These are phyloP conservation scores for Podaxis carcinomalis DNA, from an alignment of 768 basidiomycete genomes.

Conservation along the genomic window DNA sequence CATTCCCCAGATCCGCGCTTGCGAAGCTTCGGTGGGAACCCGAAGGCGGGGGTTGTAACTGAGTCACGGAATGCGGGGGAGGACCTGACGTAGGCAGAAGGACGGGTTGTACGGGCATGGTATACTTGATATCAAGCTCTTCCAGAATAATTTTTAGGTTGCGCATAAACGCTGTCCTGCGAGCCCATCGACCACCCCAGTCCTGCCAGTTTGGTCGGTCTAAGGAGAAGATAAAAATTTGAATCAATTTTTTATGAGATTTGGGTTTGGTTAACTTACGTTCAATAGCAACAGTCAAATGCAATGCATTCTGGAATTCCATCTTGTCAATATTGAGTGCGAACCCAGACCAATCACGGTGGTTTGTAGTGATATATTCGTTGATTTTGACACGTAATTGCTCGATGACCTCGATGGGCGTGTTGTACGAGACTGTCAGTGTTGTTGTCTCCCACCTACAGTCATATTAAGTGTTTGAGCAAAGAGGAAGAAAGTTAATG, in stretches of 20 bases:
- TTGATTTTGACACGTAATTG: slow-evolving; percentile 56
- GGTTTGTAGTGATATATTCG: slow-evolving; percentile 57
- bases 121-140: slow-evolving; percentile 70
- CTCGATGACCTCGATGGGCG: slow-evolving; percentile 67
- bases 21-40: neutral
- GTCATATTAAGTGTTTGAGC: neutral
- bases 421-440: slow-evolving; percentile 62
- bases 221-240: slow-evolving; percentile 18
- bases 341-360: slow-evolving; percentile 67
- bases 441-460: slow-evolving; percentile 65
- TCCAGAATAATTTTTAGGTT: slow-evolving; percentile 66
- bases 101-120: slow-evolving; percentile 70
- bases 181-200: slow-evolving; percentile 77
- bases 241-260: neutral
- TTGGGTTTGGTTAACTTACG: slow-evolving; percentile 38
- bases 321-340: slow-evolving; percentile 73
- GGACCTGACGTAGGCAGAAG: slow-evolving; percentile 37
- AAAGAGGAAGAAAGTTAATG: slow-evolving; percentile 7
- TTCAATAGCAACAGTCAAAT: slow-evolving; percentile 65
- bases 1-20: slow-evolving; percentile 18
- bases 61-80: slow-evolving; percentile 9
- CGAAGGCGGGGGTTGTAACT: slow-evolving; percentile 15
- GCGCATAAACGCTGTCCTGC: slow-evolving; percentile 74
- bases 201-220: slow-evolving; percentile 85
- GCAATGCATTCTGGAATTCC: slow-evolving; percentile 71